phyloP scores from a whole-genome alignment of 2,329 filamentous ascomycete species.

The Phoma herbarum region DNA sequence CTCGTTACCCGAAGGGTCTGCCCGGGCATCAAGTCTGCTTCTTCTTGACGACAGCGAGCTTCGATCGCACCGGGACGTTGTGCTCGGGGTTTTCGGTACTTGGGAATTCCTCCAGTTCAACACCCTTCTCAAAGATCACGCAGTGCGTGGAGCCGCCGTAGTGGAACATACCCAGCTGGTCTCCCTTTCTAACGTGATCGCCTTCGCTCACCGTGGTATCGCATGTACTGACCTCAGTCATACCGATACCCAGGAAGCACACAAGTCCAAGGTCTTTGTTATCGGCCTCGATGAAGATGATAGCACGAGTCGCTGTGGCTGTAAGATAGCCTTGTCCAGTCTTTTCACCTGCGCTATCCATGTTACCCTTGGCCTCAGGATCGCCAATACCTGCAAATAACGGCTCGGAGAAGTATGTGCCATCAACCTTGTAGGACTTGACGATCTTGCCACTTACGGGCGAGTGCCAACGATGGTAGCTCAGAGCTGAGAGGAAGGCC shows the following conservation, averaged over 20 bases:
- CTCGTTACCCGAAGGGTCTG: not conserved
- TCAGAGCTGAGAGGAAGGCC: slow-evolving; percentile 72
- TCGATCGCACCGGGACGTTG: slow-evolving; percentile 52
- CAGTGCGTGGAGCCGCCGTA: slow-evolving; percentile 78
- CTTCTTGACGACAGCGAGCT: slow-evolving; percentile 47
- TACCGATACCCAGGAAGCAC: slow-evolving; percentile 75
- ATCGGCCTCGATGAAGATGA: slow-evolving; percentile 76
- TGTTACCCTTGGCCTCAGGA: slow-evolving; percentile 51
- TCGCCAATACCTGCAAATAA: slow-evolving; percentile 59
- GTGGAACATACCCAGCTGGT: slow-evolving; percentile 81
- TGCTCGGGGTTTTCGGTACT: slow-evolving; percentile 38
- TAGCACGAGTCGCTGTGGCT: slow-evolving; percentile 71
- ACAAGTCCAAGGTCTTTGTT: slow-evolving; percentile 73
- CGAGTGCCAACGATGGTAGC: slow-evolving; percentile 76
- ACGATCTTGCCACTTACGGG: slow-evolving; percentile 70
- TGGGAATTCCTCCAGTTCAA: slow-evolving; percentile 52
- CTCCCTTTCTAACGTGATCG: slow-evolving; percentile 72
- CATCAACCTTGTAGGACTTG: slow-evolving; percentile 66
- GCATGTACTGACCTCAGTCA: slow-evolving; percentile 79
- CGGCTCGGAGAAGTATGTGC: slow-evolving; percentile 74
- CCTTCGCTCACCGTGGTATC: slow-evolving; percentile 74
- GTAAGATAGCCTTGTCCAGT: slow-evolving; percentile 72
- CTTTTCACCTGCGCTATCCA: slow-evolving; percentile 52
- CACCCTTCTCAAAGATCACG: slow-evolving; percentile 69
- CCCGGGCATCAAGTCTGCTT: not conserved